Percentiles rank a stretch among this genome's conserved stretches.
Conservation (phyloP, 2,329 filamentous ascomycete species). For the Teratosphaeria destructans region DNA sequence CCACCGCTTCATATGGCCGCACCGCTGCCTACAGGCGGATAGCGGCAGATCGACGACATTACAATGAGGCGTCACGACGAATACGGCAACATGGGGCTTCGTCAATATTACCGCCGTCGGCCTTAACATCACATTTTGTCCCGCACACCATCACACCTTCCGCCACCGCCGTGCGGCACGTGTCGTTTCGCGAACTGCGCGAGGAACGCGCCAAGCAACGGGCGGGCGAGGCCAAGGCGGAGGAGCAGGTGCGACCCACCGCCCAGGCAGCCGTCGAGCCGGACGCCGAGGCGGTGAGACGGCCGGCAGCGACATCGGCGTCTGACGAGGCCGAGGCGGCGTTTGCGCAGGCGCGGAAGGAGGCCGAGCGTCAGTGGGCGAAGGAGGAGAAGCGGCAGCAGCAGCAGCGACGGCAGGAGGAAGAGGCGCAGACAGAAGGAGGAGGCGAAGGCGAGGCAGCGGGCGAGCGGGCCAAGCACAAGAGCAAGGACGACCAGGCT, state of each 20-base stretch:
- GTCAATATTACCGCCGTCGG: slow-evolving; percentile 22
- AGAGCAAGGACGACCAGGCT: slow-evolving; percentile 44
- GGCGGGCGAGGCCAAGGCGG: slow-evolving; percentile 14
- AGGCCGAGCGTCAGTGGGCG: slow-evolving; percentile 32
- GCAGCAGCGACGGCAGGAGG: slow-evolving; percentile 35
- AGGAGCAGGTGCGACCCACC: slow-evolving; percentile 24
- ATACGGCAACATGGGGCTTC: slow-evolving; percentile 13
- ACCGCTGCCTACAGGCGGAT: slow-evolving; percentile 40
- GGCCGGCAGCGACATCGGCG: slow-evolving; percentile 19
- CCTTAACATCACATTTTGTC: slow-evolving; percentile 34
- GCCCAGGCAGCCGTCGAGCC: slow-evolving; percentile 23
- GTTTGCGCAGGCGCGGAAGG: slow-evolving; percentile 25
- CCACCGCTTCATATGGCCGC: slow-evolving; percentile 31
- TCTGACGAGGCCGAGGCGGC: slow-evolving; percentile 24
- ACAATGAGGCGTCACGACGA: slow-evolving; percentile 21
- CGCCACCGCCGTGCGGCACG: slow-evolving; percentile 34
- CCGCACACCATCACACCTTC: slow-evolving; percentile 33
- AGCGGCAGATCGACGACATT: slow-evolving; percentile 20
- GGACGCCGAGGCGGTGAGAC: slow-evolving; percentile 16
- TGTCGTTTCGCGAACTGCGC: slow-evolving; percentile 32
- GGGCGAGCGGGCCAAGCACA: slow-evolving; percentile 35
- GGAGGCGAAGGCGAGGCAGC: slow-evolving; percentile 33
- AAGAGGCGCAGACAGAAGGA: slow-evolving; percentile 17
- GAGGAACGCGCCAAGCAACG: slow-evolving; percentile 26
- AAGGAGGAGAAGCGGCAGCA: slow-evolving; percentile 19